Percentiles rank a stretch among this genome's conserved stretches.
These are phyloP conservation scores for Aspergillus luchuensis DNA, from an alignment of 2,329 filamentous ascomycete species.

Conservation along the genomic window DNA sequence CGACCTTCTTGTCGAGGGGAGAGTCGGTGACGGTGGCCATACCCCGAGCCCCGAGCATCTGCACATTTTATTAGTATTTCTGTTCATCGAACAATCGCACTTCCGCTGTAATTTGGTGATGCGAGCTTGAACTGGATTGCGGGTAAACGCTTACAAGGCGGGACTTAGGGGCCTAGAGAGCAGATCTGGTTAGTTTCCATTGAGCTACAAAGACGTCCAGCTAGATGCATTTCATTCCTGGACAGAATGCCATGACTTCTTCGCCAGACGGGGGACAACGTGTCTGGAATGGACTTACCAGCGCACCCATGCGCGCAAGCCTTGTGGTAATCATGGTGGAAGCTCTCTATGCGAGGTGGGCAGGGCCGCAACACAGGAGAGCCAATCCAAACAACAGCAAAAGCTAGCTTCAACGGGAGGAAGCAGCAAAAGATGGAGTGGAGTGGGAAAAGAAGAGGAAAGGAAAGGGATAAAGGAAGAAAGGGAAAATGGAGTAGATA, in stretches of 20 bases:
- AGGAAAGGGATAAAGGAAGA: constrained; percentile 39
- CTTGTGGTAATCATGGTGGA: constrained; percentile 51
- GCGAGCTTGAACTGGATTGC: constrained; percentile 4
- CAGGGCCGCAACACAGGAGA: constrained; percentile 40
- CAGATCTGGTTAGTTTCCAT: constrained; percentile 25
- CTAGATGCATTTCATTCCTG: constrained; percentile 12
- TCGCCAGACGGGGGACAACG: constrained; percentile 14
- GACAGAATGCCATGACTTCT: constrained; percentile 4
- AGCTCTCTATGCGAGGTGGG: constrained; percentile 43
- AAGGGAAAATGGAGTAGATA: constrained; percentile 36
- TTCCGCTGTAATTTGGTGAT: not conserved
- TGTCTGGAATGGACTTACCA: constrained; percentile 42
- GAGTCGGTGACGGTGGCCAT: constrained; percentile 86
- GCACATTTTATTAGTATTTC: constrained; percentile 39
- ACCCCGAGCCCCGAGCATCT: constrained; percentile 64
- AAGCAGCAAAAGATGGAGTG: constrained; percentile 40
- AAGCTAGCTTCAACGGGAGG: constrained; percentile 43
- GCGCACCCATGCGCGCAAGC: constrained; percentile 50
- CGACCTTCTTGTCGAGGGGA: constrained; percentile 91
- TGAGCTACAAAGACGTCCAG: not conserved
- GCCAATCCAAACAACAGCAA: constrained; percentile 32
- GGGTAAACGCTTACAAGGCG: constrained; percentile 44
- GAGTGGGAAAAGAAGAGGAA: constrained; percentile 34
- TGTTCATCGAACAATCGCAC: not conserved
- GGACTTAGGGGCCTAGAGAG: constrained; percentile 46